A percentile compares a stretch with the other conserved stretches of the same genome.
phyloP scores from a whole-genome alignment of 148 eudicot genomes.

The Vaccinium vitisidaea region DNA sequence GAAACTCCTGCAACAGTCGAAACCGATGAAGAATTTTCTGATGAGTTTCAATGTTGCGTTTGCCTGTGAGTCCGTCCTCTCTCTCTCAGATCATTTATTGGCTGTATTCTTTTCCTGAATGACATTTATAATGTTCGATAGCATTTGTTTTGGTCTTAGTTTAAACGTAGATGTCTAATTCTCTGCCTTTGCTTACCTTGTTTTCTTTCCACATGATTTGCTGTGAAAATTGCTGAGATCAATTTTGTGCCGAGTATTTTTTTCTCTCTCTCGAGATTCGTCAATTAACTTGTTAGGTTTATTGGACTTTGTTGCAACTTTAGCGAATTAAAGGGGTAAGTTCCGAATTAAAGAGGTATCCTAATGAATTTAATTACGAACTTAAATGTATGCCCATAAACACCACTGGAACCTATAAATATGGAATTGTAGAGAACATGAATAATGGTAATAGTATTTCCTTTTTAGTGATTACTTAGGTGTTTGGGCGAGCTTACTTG shows the following conservation, averaged over 20 bases:
- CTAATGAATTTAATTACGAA: not conserved
- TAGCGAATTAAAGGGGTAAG: not conserved
- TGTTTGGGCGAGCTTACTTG: too few relatives aligned
- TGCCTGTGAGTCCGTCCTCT: not conserved
- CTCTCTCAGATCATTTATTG: too few relatives aligned
- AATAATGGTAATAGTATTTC: not conserved
- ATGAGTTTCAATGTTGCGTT: constrained; percentile 3
- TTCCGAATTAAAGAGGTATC: not conserved
- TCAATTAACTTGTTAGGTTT: not conserved
- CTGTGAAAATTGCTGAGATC: not conserved
- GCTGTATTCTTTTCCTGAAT: not conserved
- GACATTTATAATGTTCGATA: not conserved
- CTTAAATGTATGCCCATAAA: not conserved
- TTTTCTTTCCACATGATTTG: not conserved
- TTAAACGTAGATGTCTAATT: not conserved
- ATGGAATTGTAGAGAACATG: not conserved
- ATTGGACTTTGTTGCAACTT: not conserved
- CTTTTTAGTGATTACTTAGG: not conserved
- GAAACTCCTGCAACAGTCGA: not conserved
- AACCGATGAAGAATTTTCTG: not conserved
- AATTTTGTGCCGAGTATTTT: not conserved
- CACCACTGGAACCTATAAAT: not conserved
- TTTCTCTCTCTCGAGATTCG: not conserved
- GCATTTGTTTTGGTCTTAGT: not conserved
- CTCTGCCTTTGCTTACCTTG: not conserved